A percentile compares a stretch with the other conserved stretches of the same genome.
Evolutionary conservation across 495 filamentous ascomycete genomes (phyloP).

Genomic region (Beverwykella pulmonaria): DNA sequence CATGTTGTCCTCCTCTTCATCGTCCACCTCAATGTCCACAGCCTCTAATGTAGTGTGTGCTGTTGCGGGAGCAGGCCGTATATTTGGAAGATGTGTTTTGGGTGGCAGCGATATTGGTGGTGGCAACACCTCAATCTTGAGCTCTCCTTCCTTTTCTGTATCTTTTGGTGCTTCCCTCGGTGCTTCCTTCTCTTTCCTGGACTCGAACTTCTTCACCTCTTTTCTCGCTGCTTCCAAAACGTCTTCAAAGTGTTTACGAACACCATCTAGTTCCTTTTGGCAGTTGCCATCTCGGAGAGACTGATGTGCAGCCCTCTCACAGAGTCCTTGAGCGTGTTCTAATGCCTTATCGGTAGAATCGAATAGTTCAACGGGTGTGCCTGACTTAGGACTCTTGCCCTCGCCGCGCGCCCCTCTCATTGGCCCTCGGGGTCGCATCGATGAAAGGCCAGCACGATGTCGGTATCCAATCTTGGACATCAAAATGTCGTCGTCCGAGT

Average conservation of each 20-base stretch:
- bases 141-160: background rate
- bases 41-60: conserved; percentile 15
- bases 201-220: conserved; percentile 43
- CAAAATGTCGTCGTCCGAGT: conserved; percentile 46
- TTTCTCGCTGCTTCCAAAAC: conserved; percentile 53
- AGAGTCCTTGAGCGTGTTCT: conserved; percentile 76
- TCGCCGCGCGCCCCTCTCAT: conserved; percentile 1
- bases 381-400: background rate
- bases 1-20: conserved; percentile 36
- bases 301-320: conserved; percentile 83
- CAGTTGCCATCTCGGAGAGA: conserved; percentile 85
- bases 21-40: conserved; percentile 41
- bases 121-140: background rate
- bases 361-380: conserved; percentile 50
- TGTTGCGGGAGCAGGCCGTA: conserved; percentile 2
- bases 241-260: conserved; percentile 61
- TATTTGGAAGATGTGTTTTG: background rate
- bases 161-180: too few species aligned
- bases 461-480: conserved; percentile 33
- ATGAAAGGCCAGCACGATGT: conserved; percentile 22
- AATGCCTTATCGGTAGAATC: conserved; percentile 75
- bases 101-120: background rate
- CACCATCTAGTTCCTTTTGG: conserved; percentile 67
- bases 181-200: conserved; percentile 19
- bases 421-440: conserved; percentile 21